Evolutionary conservation across 495 filamentous ascomycete genomes (phyloP).

Genomic region (Podospora fimiseda): DNA sequence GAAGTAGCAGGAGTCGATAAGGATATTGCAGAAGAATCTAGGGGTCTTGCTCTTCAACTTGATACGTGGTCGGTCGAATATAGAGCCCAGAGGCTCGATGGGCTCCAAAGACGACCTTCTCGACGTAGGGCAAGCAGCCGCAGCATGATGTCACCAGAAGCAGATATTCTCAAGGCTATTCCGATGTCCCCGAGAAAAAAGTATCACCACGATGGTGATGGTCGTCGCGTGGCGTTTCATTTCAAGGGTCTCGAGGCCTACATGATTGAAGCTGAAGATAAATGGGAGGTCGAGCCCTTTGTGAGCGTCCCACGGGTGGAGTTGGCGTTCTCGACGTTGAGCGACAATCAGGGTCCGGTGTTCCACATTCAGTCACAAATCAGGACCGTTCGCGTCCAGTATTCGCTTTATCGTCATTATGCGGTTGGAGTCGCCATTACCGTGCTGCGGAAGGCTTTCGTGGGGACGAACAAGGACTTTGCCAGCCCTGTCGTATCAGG

Average conservation of each 20-base stretch:
- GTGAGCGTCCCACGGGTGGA: slow-evolving; percentile 82
- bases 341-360: slow-evolving; percentile 76
- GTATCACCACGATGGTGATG: slow-evolving; percentile 61
- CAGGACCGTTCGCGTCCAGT: slow-evolving; percentile 72
- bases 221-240: slow-evolving; percentile 74
- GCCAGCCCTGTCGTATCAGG: slow-evolving; percentile 11
- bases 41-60: slow-evolving; percentile 77
- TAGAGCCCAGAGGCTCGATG: slow-evolving; percentile 67
- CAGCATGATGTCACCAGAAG: slow-evolving; percentile 50
- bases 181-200: slow-evolving; percentile 57
- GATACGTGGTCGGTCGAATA: slow-evolving; percentile 92
- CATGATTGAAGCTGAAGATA: slow-evolving; percentile 79
- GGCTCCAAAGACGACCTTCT: slow-evolving; percentile 41
- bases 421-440: slow-evolving; percentile 74
- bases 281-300: slow-evolving; percentile 79
- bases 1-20: slow-evolving; percentile 86
- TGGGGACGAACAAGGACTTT: slow-evolving; percentile 36
- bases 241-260: slow-evolving; percentile 78
- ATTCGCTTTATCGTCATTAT: slow-evolving; percentile 92
- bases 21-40: slow-evolving; percentile 67
- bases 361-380: slow-evolving; percentile 80
- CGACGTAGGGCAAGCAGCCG: slow-evolving; percentile 54
- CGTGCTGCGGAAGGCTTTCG: slow-evolving; percentile 70
- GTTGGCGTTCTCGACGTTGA: slow-evolving; percentile 73
- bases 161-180: slow-evolving; percentile 49